Evolutionary conservation across 2,329 filamentous ascomycete genomes (phyloP), one percentile per base, ranked within the genome.

Genomic region (Talaromyces sp.): DNA sequence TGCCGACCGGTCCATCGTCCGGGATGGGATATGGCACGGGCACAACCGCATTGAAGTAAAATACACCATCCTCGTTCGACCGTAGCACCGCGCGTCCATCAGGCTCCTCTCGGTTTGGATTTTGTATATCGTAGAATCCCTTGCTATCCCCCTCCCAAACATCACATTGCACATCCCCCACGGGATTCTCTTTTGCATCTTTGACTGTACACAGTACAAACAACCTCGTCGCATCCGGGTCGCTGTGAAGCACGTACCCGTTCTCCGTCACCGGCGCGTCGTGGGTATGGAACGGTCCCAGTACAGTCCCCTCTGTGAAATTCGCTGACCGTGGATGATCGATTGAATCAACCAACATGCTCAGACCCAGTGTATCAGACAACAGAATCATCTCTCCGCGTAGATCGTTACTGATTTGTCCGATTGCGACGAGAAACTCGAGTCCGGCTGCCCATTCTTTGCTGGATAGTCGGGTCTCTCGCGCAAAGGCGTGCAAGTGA

Each of bases 21-120:
- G 92, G 91, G 72, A 96, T 94, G 0, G 91, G 89, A 78, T 96
- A 96, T 63, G 89, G 88, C 65, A 96, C 92, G 0, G 93, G 93
- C 67, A 89, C 88, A 73, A 96, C 92, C 0, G 89, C 91, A 72
- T 88, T 89, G 81, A 96, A 96, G 88, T 90, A 96, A 75, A 96
- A 94, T 1, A 83, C 73, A 0, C 93, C 94, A 43, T 92, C 81
- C 0, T 84, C 81, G 70, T 93, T 90, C 67, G 84, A 90, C 57
- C 79, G 79, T 82, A 92, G 84, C 66, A 94, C 83, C 63, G 89
- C 90, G 50, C 91, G 82, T 57, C 91, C 90, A 79, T 92, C 90
- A 0, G 90, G 89, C 2, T 81, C 83, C 9, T 83, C 77, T 6
- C 87, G 82, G 1, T 85, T 78, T 0, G 85, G 81, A 74, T 92